Evolutionary conservation across 2,329 filamentous ascomycete genomes (phyloP).

Genomic region (Cladosporium sp.): DNA sequence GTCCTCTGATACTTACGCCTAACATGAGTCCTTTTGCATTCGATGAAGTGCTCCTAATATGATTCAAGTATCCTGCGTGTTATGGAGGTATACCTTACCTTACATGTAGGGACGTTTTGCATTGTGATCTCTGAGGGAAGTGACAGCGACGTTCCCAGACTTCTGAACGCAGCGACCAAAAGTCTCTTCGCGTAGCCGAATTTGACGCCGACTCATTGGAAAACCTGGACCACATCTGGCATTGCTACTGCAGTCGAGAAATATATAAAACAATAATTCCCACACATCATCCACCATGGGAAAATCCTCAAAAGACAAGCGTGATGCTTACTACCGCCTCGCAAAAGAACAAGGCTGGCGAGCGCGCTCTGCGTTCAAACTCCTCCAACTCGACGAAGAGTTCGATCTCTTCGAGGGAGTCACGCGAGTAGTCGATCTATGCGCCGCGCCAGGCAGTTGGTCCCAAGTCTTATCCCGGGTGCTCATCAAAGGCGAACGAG

Average conservation of each 20-base stretch:
- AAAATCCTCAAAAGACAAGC: constrained; percentile 98
- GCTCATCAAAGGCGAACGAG: constrained; percentile 88
- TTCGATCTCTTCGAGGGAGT: constrained; percentile 92
- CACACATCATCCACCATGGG: constrained; percentile 27
- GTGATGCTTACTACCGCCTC: constrained; percentile 94
- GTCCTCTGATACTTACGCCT: background rate
- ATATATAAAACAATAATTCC: background rate
- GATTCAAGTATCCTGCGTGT: too few relatives aligned
- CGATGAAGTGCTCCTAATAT: too few relatives aligned
- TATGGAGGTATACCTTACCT: too few relatives aligned
- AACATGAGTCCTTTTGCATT: too few relatives aligned
- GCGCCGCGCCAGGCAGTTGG: constrained; percentile 94
- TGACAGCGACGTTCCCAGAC: background rate
- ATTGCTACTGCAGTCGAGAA: background rate
- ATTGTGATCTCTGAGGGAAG: background rate
- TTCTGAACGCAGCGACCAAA: background rate
- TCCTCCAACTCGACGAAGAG: constrained; percentile 92
- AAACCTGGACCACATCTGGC: constrained; percentile 4
- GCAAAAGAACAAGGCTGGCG: constrained; percentile 99
- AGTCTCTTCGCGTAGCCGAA: background rate
- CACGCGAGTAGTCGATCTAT: constrained; percentile 90
- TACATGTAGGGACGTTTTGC: too few relatives aligned
- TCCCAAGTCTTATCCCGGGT: constrained; percentile 93
- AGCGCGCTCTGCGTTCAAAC: constrained; percentile 92
- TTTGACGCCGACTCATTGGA: constrained; percentile 1